Conservation (phyloP, 1,139 yeast species). For the Lodderomyces metapsilosis region DNA sequence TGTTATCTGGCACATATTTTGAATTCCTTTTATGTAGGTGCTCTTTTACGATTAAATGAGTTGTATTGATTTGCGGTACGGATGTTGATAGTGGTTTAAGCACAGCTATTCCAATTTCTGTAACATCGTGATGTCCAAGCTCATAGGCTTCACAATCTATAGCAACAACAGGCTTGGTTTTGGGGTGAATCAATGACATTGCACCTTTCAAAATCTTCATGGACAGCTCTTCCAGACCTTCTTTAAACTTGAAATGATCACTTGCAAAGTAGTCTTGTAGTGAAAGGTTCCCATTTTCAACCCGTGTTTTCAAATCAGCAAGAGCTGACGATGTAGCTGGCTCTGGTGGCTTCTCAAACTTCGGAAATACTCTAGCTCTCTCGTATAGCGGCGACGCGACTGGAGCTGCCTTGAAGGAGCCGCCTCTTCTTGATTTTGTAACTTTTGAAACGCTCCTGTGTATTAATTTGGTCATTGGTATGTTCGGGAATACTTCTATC, state of each 20-base stretch:
- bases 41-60: slow-evolving; percentile 63
- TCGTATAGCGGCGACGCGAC: background rate
- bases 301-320: slow-evolving; percentile 1
- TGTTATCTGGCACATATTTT: slow-evolving; percentile 62
- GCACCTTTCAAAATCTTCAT: slow-evolving; percentile 19
- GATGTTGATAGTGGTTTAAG: slow-evolving; percentile 44
- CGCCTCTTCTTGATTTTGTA: background rate
- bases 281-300: slow-evolving; percentile 2
- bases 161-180: slow-evolving; percentile 45
- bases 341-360: background rate
- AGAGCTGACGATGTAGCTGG: background rate
- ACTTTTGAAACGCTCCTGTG: background rate
- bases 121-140: slow-evolving; percentile 40
- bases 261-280: slow-evolving; percentile 19
- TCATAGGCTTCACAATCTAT: slow-evolving; percentile 75
- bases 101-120: slow-evolving; percentile 70
- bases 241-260: slow-evolving; percentile 19
- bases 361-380: background rate
- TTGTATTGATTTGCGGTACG: slow-evolving; percentile 47
- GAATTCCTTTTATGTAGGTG: slow-evolving; percentile 47
- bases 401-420: background rate
- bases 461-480: background rate
- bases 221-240: slow-evolving; percentile 16
- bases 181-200: slow-evolving; percentile 28
- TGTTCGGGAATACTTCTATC: too few species aligned